A percentile compares a stretch with the other conserved stretches of the same genome.
These are phyloP conservation scores for Fusarium zealandicum DNA, from an alignment of 2,329 filamentous ascomycete species.

Conservation along the genomic window DNA sequence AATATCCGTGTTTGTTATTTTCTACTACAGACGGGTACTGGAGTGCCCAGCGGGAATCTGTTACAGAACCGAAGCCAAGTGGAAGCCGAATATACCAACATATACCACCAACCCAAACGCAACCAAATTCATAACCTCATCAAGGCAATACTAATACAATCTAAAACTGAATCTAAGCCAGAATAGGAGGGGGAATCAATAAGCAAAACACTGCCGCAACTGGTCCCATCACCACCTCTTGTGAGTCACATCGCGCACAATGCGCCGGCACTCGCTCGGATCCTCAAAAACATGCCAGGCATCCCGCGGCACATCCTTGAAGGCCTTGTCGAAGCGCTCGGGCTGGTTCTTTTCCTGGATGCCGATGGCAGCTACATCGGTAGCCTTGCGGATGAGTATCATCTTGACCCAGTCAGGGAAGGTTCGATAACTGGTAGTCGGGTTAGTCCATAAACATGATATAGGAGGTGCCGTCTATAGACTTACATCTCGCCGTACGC, in stretches of 20 bases:
- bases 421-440: constrained; percentile 58
- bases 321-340: constrained; percentile 82
- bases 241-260: constrained; percentile 41
- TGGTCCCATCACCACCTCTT: constrained; percentile 8
- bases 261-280: constrained; percentile 66
- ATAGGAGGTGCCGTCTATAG: too few species aligned
- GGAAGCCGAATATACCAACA: not conserved
- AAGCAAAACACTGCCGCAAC: not conserved
- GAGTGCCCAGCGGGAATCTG: not conserved
- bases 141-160: not conserved
- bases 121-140: not conserved
- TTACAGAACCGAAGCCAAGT: not conserved
- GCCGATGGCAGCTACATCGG: constrained; percentile 71
- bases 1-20: too few species aligned
- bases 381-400: constrained; percentile 87
- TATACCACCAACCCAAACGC: not conserved
- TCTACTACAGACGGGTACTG: too few species aligned
- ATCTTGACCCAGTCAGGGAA: constrained; percentile 79
- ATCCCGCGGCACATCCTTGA: constrained; percentile 72
- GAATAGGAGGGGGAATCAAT: not conserved
- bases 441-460: constrained; percentile 17
- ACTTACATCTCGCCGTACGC: constrained; percentile 81
- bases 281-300: constrained; percentile 86
- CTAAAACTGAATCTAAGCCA: not conserved
- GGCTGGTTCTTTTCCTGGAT: constrained; percentile 78